Evolutionary conservation across 2,329 filamentous ascomycete genomes (phyloP).

Genomic region (Thielaviopsis populi): DNA sequence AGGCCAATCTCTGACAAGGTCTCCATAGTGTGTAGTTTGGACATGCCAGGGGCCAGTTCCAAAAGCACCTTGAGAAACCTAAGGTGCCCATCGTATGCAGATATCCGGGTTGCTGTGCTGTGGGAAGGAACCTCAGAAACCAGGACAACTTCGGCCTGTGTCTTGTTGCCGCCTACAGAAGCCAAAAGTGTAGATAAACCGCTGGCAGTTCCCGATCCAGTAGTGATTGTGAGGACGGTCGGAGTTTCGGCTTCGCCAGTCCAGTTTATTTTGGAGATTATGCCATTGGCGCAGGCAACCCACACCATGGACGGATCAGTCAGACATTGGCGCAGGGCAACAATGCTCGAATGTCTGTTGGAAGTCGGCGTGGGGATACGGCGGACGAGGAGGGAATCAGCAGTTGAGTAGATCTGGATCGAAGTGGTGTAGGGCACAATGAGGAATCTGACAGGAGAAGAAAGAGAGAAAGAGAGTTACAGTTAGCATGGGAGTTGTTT

Average conservation of each 20-base stretch:
- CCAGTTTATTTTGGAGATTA: conserved; percentile 45
- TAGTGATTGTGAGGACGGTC: conserved; percentile 17
- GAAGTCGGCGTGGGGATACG: conserved; percentile 41
- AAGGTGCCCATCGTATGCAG: conserved; percentile 9
- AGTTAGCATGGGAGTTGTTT: neutral
- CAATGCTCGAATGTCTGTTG: conserved; percentile 23
- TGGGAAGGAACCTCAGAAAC: conserved; percentile 26
- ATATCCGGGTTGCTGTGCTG: conserved; percentile 10
- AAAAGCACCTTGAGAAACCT: conserved; percentile 14
- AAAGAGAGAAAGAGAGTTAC: neutral
- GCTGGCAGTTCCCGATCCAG: conserved; percentile 29
- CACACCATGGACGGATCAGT: conserved; percentile 35
- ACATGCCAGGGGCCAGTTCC: conserved; percentile 6
- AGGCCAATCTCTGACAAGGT: conserved; percentile 6
- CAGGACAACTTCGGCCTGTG: conserved; percentile 31
- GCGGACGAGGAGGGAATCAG: conserved; percentile 66
- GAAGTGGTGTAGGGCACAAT: conserved; percentile 61
- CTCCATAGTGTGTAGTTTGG: conserved; percentile 13
- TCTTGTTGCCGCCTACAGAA: conserved; percentile 22
- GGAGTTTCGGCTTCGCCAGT: conserved; percentile 22
- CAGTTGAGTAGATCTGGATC: conserved; percentile 65
- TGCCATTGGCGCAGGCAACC: conserved; percentile 44
- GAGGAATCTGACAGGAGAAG: conserved; percentile 42
- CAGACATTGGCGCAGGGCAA: conserved; percentile 29
- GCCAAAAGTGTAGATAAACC: conserved; percentile 32